Evolutionary conservation across 805 yeast species (phyloP), one percentile per base, ranked within the genome.

Genomic region (Nakazawaea siamensis): DNA sequence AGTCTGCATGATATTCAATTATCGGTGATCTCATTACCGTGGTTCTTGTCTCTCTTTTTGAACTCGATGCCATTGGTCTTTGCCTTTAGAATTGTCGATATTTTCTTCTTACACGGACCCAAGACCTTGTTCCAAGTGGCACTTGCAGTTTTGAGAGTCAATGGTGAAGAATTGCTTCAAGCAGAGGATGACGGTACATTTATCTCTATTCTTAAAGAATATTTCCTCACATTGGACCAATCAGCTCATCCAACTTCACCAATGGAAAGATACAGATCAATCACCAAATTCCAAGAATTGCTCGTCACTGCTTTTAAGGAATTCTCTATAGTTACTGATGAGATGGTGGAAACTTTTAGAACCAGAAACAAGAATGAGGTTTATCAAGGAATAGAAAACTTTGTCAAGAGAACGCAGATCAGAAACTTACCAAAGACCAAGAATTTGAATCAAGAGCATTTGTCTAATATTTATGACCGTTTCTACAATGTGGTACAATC

Each of bases 61-160:
- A 88, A 83, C 46, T 79, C 95, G 0, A 87, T 92, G 95, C 98
- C 98, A 0, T 61, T 92, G 45, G 87, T 87, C 5, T 90, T 76
- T 59, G 96, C 98, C 2, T 84, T 87, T 49, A 66, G 97, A 54
- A 82, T 92, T 31, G 69, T 90, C 49, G 99, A 92, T 55, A 80
- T 87, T 16, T 80, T 92, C 51, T 82, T 92, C 54, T 66, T 84
- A 38, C 87, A 87, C 54, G 99, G 99, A 1, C 78, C 95, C 2
- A 78, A 77, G 44, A 80, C 92, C 0, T 61, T 92, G 17, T 94
- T 92, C 53, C 97, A 92, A 57, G 88, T 92, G 6, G 94, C 95
- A 0, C 62, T 92, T 40, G 98, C 97, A 1, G 73, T 92, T n/a
- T 58, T 92, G 32, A 75, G 87, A 44, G 67, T 90, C 18, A 90